Evolutionary conservation across 129 eudicot genomes (phyloP), one percentile per base, ranked within the genome.

Genomic region (Sambucus nigra): DNA sequence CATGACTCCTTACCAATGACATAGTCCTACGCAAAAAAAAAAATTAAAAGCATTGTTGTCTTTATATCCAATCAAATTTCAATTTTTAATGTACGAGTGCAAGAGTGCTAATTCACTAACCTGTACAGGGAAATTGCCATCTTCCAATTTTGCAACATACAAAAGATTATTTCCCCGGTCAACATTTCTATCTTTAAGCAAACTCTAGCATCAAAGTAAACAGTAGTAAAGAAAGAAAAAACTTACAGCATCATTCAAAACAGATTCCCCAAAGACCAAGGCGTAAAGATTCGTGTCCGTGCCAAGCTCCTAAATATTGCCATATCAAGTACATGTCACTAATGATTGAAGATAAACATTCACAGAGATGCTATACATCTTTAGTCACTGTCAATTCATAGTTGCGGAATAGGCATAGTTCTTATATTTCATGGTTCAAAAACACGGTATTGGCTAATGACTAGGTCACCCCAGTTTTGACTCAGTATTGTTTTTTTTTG

Each of bases 81-180:
- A 62, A 47, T 32, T 35, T 44, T 22, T 39, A 61, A 25, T 9
- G 31, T 51, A 61, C 18, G 53, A 35, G 31, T 35, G 53, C 58
- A 66, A 57, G 29, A 35, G 31, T 35, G 53, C 58, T 63, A 57
- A 25, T 53, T 56, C 55, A 55, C 77, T 61, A 57, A 86, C 96
- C 96, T 86, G 87, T 92, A 92, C 57, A 92, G 63, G 57, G 99
- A 92, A 65, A 92, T 86, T 53, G 99, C 99, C 95, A 92, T 88
- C 99, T 92, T 68, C 77, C 61, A 49, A 61, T 28, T 47, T 55
- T 24, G 44, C 29, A 24, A 26, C 61, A 67, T 25, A 68, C 47
- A 53, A 67, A 35, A 59, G 45, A 61, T 42, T 39, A 61, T 51
- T 29, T 33, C 42, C 51, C 63, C 57, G 38, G 53, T 67, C 63